Evolutionary conservation across 768 basidiomycete species (phyloP), one percentile per base, ranked within the genome.

Genomic region (Calocera viscosa): DNA sequence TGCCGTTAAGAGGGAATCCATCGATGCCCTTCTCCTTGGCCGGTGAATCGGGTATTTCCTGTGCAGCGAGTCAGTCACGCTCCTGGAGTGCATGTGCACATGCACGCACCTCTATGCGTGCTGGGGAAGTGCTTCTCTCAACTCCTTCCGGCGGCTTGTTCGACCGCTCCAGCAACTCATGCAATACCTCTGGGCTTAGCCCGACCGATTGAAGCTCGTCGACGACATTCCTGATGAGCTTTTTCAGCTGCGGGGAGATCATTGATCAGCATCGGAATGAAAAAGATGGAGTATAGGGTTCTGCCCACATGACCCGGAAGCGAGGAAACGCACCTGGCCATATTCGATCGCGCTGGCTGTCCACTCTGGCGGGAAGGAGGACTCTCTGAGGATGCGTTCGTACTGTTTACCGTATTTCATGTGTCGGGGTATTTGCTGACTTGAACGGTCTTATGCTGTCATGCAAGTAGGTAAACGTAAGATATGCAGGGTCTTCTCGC

Each of bases 271-370:
- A 64, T 32, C 64, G 26, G 10, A 66, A n/a, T 17, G 30, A 2
- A 26, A 19, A 7, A 24, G 19, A 40, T n/a, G 26, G n/a, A 17
- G 33, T 5, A 24, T 34, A 60, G 49, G 10, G 14, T n/a, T 28
- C 26, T n/a, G 24, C 19, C 7, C 43, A 49, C 66, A 28, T 28
- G 19, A 30, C 63, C n/a, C n/a, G n/a, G n/a, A 24, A 26, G 22
- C 40, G 49, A 14, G 35, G 2, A 64, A 16, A 65, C 72, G 65
- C 66, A 89, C 90, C 79, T 87, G 86, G 34, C 89, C 81, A 73
- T 96, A 96, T 73, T 93, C 85, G 66, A 96, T 88, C 0, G 90
- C 86, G 73, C 86, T 88, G 24, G 87, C 81, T 30, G 84, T 80
- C 71, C 94, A 80, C 66, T 92, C 90, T 38, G 85, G 83, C 0